Base-by-base conservation (phyloP, 352 stramenopile genomes). In the Globisporangium takayamanum region DNA sequence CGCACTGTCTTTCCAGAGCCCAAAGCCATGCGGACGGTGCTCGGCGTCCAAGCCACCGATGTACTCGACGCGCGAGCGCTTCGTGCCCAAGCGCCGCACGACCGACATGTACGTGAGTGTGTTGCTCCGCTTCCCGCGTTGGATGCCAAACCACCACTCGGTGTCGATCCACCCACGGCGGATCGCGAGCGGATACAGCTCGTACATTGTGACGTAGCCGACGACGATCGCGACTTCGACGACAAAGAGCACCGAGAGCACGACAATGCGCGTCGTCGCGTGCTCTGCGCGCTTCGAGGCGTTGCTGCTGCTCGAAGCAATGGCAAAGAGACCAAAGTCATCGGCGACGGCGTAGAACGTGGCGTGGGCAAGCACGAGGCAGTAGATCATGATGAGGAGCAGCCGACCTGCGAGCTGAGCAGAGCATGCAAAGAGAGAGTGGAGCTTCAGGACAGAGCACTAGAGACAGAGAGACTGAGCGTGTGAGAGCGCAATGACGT, bases 1-100 rank as follows among this genome's bases (percentile, higher is more conserved):
- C 7, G 59, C 49, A 57, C 76, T 72, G 59, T 88, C 78, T 6
- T 63, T 68, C 78, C 78, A 88, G 11, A 64, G 53, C 4, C 78
- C 78, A 26, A 63, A 60, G 47, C 78, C 78, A 42, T 88, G 66
- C 7, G 78, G 75, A 1, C 70, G 61, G n/a, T 72, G 68, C 3
- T 70, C 57, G 22, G 59, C 57, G 62, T 86, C 71, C 5, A 64
- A 67, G 16, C 75, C 69, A 20, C 78, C 78, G 2, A 65, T 59
- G 50, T 87, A 88, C 44, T 61, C 57, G 62, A 80, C 75, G 5
- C 33, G 53, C 28, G 70, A 66, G 12, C 59, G 59, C 42, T 63
- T 67, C 36, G 18, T 42, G 22, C 50, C 59, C 36, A 42, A 25
- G 18, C 46, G 28, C 0, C 50, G 59, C 44, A 59, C 59, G 49